Evolutionary conservation across 2,329 filamentous ascomycete genomes (phyloP), one percentile per base, ranked within the genome.

Genomic region (Paramyrothecium roridum): DNA sequence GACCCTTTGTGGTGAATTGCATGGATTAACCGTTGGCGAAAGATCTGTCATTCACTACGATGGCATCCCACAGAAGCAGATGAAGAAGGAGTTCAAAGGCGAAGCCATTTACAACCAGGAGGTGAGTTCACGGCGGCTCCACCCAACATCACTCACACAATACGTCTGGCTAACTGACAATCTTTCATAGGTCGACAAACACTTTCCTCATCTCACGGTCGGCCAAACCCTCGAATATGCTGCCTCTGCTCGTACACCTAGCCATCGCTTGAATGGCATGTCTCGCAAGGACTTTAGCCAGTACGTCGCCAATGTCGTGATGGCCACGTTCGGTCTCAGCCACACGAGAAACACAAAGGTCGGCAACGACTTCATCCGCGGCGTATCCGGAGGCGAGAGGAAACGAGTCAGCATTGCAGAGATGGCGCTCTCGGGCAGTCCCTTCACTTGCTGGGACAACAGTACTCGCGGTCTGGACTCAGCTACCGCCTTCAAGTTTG

Each of bases 391-490:
- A 23, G 87, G 88, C 40, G 87, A 90, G 68, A 78, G 86, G 54
- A 93, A 95, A 74, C 85, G 91, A 67, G 90, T 96, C 6, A 89
- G 86, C 48, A 91, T 95, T 58, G 89, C 88, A 1, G 90, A 95
- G 70, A 90, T 90, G 61, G 81, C 88, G 57, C 76, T 92, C 12
- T 86, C 86, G 17, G 76, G 79, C 34, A 81, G 83, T 0, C 80
- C 80, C 0, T 69, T 85, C 45, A 68, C 64, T 7, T 74, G 72
- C 0, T 95, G 90, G 90, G 91, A 89, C 57, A 91, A 91, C 60
- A 86, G 77, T 22, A 93, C 89, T 0, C 79, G 83, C 52, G 90
- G 90, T 12, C 77, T 93, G 1, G 90, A 93, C 68, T 85, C 86
- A 0, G 85, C 85, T 8, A 91, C 87, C 0, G 89, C 89, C 0